Conservation (phyloP, 2,329 filamentous ascomycete genomes). For the Apiospora hydei region DNA sequence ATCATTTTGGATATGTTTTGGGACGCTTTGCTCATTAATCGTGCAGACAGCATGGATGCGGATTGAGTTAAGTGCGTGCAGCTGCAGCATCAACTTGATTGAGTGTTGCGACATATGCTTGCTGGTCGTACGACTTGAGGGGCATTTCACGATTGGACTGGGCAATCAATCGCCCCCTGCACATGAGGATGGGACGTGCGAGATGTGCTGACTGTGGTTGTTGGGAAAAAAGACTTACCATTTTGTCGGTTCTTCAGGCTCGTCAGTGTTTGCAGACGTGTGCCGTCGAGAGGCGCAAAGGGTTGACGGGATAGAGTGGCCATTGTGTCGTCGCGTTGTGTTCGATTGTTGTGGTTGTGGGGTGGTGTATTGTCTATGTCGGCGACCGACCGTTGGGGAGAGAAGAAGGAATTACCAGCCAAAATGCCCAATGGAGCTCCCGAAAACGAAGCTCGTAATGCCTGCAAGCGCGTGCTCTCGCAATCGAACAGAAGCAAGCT, state of each 20-base stretch:
- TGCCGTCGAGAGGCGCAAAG: conserved; percentile 74
- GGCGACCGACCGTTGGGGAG: not conserved
- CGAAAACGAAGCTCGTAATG: conserved; percentile 25
- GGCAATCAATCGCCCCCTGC: not conserved
- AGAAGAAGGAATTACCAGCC: not conserved
- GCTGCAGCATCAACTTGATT: conserved; percentile 1
- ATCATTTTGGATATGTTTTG: not conserved
- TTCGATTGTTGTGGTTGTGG: conserved; percentile 13
- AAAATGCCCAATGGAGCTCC: conserved; percentile 26
- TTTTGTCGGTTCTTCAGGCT: conserved; percentile 82
- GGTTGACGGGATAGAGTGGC: conserved; percentile 70
- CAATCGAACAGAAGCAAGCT: conserved; percentile 27
- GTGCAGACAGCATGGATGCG: not conserved
- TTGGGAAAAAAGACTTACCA: conserved; percentile 55
- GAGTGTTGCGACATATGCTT: not conserved
- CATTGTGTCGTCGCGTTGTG: conserved; percentile 48
- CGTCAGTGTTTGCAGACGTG: conserved; percentile 74
- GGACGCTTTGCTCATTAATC: not conserved
- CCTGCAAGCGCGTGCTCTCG: conserved; percentile 11
- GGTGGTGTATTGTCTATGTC: conserved; percentile 8
- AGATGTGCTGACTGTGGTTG: not conserved
- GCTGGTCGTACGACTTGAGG: not conserved
- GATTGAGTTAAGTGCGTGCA: conserved; percentile 14
- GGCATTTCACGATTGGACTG: conserved; percentile 15
- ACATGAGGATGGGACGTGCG: not conserved